Percentiles rank a stretch among this genome's conserved stretches.
Evolutionary conservation across 805 yeast genomes (phyloP).

Genomic region (Lipomyces sp.): DNA sequence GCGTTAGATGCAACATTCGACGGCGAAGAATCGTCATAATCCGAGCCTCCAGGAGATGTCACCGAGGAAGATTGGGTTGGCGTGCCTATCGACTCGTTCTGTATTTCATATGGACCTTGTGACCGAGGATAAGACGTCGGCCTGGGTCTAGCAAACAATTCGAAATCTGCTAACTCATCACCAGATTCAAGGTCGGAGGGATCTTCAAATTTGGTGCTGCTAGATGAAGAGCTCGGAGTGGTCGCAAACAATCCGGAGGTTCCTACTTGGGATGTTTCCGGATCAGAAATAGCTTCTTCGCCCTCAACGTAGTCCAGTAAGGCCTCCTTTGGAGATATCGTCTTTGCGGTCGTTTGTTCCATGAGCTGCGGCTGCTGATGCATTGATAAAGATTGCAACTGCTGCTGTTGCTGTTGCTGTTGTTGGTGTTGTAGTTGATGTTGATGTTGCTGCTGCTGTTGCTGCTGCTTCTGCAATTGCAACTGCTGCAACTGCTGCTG

Average conservation of each 20-base stretch:
- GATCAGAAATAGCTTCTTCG: slow-evolving; percentile 5
- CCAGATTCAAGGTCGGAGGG: slow-evolving; percentile 21
- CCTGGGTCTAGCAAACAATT: slow-evolving; percentile 17
- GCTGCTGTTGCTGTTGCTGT: slow-evolving; percentile 21
- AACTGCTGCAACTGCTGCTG: slow-evolving; percentile 29
- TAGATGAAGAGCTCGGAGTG: slow-evolving; percentile 30
- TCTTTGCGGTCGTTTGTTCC: slow-evolving; percentile 20
- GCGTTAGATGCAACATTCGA: slow-evolving; percentile 22
- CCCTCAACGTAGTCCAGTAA: slow-evolving; percentile 27
- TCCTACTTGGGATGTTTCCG: background rate
- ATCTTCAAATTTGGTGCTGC: slow-evolving; percentile 17
- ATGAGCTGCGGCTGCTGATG: slow-evolving; percentile 11
- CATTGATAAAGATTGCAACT: background rate
- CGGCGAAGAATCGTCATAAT: slow-evolving; percentile 14
- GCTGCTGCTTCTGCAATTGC: slow-evolving; percentile 33
- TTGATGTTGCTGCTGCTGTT: slow-evolving; percentile 24
- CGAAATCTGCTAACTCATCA: slow-evolving; percentile 22
- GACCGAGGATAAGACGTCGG: slow-evolving; percentile 20
- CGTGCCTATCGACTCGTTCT: slow-evolving; percentile 6
- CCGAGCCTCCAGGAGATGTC: slow-evolving; percentile 23
- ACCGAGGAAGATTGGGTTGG: slow-evolving; percentile 24
- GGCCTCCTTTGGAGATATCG: slow-evolving; percentile 36
- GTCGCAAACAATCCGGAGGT: slow-evolving; percentile 21
- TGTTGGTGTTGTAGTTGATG: slow-evolving; percentile 23
- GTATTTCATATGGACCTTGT: background rate